These are phyloP conservation scores for Pyrenophora teres DNA, from an alignment of 2,329 filamentous ascomycete genomes.

Conservation along the genomic window DNA sequence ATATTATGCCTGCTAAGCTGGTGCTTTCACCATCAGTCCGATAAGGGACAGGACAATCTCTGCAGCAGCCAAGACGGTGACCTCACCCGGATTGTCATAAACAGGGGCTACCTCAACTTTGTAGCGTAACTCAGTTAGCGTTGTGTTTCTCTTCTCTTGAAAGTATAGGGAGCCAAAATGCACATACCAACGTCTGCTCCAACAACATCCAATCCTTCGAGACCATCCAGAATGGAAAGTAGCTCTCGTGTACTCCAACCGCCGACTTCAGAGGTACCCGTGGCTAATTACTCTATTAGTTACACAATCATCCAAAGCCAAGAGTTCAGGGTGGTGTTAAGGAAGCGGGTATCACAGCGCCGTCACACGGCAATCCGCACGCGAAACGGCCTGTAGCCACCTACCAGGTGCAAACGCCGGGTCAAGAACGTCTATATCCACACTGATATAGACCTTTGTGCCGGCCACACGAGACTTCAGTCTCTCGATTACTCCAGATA, in stretches of 20 bases:
- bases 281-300: slow-evolving; percentile 44
- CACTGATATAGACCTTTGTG: slow-evolving; percentile 60
- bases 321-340: not conserved
- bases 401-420: slow-evolving; percentile 60
- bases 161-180: not conserved
- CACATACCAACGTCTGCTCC: slow-evolving; percentile 61
- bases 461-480: slow-evolving; percentile 58
- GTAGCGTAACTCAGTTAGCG: slow-evolving; percentile 5
- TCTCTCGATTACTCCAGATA: slow-evolving; percentile 53
- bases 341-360: not conserved
- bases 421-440: slow-evolving; percentile 63
- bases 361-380: not conserved
- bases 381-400: slow-evolving; percentile 9
- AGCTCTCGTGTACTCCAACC: slow-evolving; percentile 66
- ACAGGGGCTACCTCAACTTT: slow-evolving; percentile 65
- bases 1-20: slow-evolving; percentile 29
- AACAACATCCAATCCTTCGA: slow-evolving; percentile 62
- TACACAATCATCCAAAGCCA: not conserved
- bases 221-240: slow-evolving; percentile 61
- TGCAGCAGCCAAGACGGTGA: slow-evolving; percentile 61
- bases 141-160: not conserved
- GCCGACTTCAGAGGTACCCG: slow-evolving; percentile 65
- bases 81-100: slow-evolving; percentile 65
- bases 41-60: slow-evolving; percentile 59
- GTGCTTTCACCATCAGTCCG: slow-evolving; percentile 53